Evolutionary conservation across 2,329 filamentous ascomycete species (phyloP).

Genomic region (Aureobasidium sp.): DNA sequence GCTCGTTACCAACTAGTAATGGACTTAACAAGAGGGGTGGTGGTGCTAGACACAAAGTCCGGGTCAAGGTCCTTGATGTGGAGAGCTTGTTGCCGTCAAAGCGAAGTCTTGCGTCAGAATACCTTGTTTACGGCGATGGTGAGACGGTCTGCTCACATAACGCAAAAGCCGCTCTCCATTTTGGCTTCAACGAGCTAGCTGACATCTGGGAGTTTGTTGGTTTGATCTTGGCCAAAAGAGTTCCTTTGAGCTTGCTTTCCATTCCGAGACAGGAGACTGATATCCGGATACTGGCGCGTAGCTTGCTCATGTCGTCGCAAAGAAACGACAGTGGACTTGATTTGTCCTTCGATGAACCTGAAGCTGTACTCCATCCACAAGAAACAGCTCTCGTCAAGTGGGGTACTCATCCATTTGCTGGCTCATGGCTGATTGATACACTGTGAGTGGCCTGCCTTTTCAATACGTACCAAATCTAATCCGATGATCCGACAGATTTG

Average conservation of each 20-base stretch:
- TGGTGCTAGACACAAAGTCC: slow-evolving; percentile 49
- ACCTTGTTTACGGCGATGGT: slow-evolving; percentile 75
- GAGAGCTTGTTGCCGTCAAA: slow-evolving; percentile 69
- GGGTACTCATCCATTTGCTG: slow-evolving; percentile 49
- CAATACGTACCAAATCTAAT: too few species aligned
- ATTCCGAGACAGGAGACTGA: slow-evolving; percentile 41
- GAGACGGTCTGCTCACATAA: slow-evolving; percentile 80
- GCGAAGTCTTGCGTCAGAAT: slow-evolving; percentile 65
- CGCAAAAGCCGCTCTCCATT: slow-evolving; percentile 62
- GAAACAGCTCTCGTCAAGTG: slow-evolving; percentile 43
- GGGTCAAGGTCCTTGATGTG: slow-evolving; percentile 65
- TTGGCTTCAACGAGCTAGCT: slow-evolving; percentile 62
- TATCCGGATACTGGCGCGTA: slow-evolving; percentile 62
- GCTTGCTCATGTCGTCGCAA: slow-evolving; percentile 46
- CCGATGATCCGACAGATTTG: slow-evolving; percentile 23
- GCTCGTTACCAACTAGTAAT: slow-evolving; percentile 14
- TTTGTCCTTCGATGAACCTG: slow-evolving; percentile 37
- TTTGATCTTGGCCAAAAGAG: slow-evolving; percentile 67
- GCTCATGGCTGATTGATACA: slow-evolving; percentile 46
- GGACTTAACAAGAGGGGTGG: slow-evolving; percentile 1
- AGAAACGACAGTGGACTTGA: slow-evolving; percentile 41
- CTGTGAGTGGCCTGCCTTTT: slow-evolving; percentile 22
- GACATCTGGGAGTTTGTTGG: slow-evolving; percentile 78
- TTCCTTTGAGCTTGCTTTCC: slow-evolving; percentile 58
- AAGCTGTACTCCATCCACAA: slow-evolving; percentile 30